Conservation (phyloP, 768 basidiomycete species). For the Pulveroboletus frians region DNA sequence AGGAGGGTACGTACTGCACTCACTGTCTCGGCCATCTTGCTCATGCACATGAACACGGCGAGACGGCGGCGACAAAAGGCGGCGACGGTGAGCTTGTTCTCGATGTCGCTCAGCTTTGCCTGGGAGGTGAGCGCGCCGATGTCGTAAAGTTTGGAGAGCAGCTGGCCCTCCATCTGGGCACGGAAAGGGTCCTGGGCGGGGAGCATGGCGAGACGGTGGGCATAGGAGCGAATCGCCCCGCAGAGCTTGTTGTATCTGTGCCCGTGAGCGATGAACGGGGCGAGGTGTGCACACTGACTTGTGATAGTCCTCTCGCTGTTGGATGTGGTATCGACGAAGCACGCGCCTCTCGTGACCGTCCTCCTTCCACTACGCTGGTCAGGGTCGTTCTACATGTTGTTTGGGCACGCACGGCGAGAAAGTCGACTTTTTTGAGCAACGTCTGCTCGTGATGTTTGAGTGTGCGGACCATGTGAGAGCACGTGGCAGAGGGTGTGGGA, state of each 20-base stretch:
- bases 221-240: slow-evolving; percentile 78
- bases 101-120: slow-evolving; percentile 89
- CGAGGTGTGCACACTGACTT: slow-evolving; percentile 43
- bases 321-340: slow-evolving; percentile 93
- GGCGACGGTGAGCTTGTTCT: slow-evolving; percentile 91
- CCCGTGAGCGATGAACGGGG: neutral
- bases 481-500: slow-evolving; percentile 32
- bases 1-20: slow-evolving; percentile 63
- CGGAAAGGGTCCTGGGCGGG: slow-evolving; percentile 89
- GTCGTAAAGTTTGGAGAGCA: slow-evolving; percentile 95
- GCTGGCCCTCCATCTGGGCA: slow-evolving; percentile 72
- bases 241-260: slow-evolving; percentile 89
- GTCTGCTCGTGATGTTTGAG: slow-evolving; percentile 96
- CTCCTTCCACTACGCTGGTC: slow-evolving; percentile 92
- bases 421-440: slow-evolving; percentile 94
- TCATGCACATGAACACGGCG: slow-evolving; percentile 86
- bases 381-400: too few species aligned
- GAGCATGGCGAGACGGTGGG: slow-evolving; percentile 82
- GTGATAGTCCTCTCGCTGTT: slow-evolving; percentile 91
- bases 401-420: slow-evolving; percentile 85
- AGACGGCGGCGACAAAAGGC: slow-evolving; percentile 90
- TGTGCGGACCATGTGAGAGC: slow-evolving; percentile 70
- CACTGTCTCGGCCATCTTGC: slow-evolving; percentile 95
- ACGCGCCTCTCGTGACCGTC: slow-evolving; percentile 94
- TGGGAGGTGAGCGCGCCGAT: slow-evolving; percentile 86